phyloP scores from a whole-genome alignment of 441 rosid species.

The Bocquillonia castaneifolia region DNA sequence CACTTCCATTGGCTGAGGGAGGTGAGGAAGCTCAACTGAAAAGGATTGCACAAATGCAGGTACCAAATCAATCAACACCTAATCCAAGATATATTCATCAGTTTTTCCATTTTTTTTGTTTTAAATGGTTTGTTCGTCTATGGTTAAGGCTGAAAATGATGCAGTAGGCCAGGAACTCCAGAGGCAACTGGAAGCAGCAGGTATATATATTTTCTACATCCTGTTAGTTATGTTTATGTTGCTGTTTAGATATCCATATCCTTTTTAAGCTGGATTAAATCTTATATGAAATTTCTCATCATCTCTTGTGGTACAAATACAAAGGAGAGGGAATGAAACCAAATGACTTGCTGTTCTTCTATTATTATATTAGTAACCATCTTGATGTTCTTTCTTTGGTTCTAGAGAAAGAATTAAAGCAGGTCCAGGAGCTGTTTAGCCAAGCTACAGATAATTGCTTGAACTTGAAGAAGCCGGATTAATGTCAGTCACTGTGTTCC shows the following conservation, averaged over 20 bases:
- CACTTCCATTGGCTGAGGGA: conserved; percentile 83
- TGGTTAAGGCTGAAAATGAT: conserved; percentile 68
- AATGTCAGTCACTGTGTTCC: not conserved
- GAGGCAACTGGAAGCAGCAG: conserved; percentile 87
- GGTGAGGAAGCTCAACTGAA: conserved; percentile 85
- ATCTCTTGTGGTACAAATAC: not conserved
- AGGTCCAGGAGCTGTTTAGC: conserved; percentile 73
- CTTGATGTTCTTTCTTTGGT: conserved; percentile 15
- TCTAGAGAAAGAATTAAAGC: conserved; percentile 74
- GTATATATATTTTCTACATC: conserved; percentile 36
- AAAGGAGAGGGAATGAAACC: not conserved
- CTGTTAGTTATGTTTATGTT: not conserved
- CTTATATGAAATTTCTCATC: not conserved
- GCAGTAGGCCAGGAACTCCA: conserved; percentile 79
- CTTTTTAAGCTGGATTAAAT: not conserved
- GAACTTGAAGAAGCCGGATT: conserved; percentile 82
- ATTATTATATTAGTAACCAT: not conserved
- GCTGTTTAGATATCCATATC: not conserved
- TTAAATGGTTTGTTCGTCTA: conserved; percentile 8
- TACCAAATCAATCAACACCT: conserved; percentile 7
- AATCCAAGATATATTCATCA: not conserved
- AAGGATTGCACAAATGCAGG: conserved; percentile 78
- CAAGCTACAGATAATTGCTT: conserved; percentile 82
- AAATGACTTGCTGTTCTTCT: not conserved
- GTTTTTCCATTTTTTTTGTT: not conserved